Conservation (phyloP, 805 yeast species). For the Metschnikowia matae region DNA sequence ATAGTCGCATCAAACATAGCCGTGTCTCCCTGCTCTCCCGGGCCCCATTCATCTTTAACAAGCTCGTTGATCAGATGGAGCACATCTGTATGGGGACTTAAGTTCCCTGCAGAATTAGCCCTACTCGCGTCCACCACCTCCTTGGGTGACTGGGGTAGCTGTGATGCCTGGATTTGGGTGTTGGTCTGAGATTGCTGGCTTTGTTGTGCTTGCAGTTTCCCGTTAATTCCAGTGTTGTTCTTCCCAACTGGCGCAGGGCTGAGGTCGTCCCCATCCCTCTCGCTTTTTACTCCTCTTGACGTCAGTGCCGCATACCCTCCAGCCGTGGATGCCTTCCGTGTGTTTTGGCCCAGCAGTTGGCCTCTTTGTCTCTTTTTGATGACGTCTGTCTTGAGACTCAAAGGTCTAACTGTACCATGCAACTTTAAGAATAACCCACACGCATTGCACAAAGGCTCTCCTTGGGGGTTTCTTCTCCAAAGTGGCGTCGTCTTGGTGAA, state of each 20-base stretch:
- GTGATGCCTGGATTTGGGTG: background rate
- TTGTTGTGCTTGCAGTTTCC: background rate
- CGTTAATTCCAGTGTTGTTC: background rate
- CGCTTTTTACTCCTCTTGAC: conserved; percentile 1
- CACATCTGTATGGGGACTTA: background rate
- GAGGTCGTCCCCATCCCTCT: conserved; percentile 46
- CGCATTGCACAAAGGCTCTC: conserved; percentile 92
- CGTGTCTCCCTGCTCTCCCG: conserved; percentile 14
- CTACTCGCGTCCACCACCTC: background rate
- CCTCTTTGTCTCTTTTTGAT: conserved; percentile 84
- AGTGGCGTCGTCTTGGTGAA: conserved; percentile 89
- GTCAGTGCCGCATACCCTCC: background rate
- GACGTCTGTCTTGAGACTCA: conserved; percentile 86
- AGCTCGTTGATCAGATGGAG: conserved; percentile 12
- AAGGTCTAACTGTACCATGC: conserved; percentile 93
- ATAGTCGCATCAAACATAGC: conserved; percentile 9
- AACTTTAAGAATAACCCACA: conserved; percentile 46
- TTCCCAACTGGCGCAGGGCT: conserved; percentile 41
- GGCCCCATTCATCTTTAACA: conserved; percentile 18
- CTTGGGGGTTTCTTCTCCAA: conserved; percentile 92
- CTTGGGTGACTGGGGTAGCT: background rate
- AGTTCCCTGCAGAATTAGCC: background rate
- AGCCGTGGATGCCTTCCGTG: conserved; percentile 10
- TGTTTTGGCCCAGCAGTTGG: conserved; percentile 9
- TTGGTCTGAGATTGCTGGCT: background rate